A percentile compares a stretch with the other conserved stretches of the same genome.
Conservation (phyloP, 805 yeast genomes). For the Komagataella populi region DNA sequence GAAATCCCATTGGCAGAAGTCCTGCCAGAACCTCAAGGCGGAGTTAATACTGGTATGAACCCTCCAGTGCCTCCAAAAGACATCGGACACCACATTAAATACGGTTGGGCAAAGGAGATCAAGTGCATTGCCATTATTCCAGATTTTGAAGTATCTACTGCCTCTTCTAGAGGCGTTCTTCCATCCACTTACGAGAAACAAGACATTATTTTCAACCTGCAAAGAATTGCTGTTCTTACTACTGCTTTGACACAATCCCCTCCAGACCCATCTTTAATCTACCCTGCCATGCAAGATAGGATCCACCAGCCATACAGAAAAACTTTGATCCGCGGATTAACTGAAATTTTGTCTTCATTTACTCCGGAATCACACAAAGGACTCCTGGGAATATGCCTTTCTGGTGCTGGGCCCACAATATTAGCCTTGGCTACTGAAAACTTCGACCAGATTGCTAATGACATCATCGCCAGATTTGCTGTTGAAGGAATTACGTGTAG, state of each 20-base stretch:
- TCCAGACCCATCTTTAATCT: slow-evolving; percentile 73
- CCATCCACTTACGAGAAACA: slow-evolving; percentile 66
- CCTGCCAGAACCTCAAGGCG: slow-evolving; percentile 66
- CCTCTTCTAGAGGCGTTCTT: slow-evolving; percentile 78
- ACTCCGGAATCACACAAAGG: slow-evolving; percentile 80
- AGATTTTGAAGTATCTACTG: slow-evolving; percentile 88
- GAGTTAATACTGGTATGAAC: slow-evolving; percentile 48
- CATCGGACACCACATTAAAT: slow-evolving; percentile 82
- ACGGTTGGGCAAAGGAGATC: slow-evolving; percentile 68
- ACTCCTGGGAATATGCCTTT: slow-evolving; percentile 81
- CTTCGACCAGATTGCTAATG: slow-evolving; percentile 70
- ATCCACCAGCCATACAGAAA: slow-evolving; percentile 96
- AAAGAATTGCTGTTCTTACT: slow-evolving; percentile 84
- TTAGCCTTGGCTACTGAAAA: slow-evolving; percentile 84
- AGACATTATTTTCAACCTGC: slow-evolving; percentile 87
- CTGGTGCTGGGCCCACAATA: slow-evolving; percentile 98
- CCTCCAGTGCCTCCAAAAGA: slow-evolving; percentile 77
- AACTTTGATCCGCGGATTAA: slow-evolving; percentile 80
- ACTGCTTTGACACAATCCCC: slow-evolving; percentile 79
- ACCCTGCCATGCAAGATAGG: slow-evolving; percentile 92
- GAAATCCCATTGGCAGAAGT: slow-evolving; percentile 81
- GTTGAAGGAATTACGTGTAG: slow-evolving; percentile 53
- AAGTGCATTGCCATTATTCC: slow-evolving; percentile 90
- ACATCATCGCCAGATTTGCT: slow-evolving; percentile 56
- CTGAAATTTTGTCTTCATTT: slow-evolving; percentile 64